Base-by-base conservation (phyloP, 2,329 filamentous ascomycete species). In the Pestalotiopsis sp. region DNA sequence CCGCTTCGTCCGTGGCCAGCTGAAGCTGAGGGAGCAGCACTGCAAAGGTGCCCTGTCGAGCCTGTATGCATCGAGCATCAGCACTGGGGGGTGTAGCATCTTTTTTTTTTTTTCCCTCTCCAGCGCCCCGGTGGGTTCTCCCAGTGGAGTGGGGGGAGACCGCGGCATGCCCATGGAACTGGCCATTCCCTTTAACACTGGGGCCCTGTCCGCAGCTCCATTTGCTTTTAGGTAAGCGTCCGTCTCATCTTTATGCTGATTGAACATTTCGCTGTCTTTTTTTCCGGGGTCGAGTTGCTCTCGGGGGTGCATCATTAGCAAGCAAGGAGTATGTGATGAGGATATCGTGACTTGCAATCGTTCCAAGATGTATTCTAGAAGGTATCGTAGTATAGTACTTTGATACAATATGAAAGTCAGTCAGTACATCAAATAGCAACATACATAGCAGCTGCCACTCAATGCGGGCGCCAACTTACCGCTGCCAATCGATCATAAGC, bases 181-280 rank as follows among this genome's bases (percentile, higher is more conserved):
- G 44, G 17, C 44, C 14, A 52, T 52, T 52, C 20, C 17, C 44
- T 52, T 35, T 52, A 26, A 58, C 56, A 58, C 56, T 35, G 24
- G 56, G 20, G 22, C 56, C 56, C 56, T 14, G 10, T 35, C 56
- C 22, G 20, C 56, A 10, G 17, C 56, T 58, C 56, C 22, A 26
- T 52, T 52, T 52, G 44, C 17, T 52, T 52, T 52, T 52, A 52
- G 44, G 44, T 52, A 52, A 52, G 44, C 44, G 44, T 52, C 44
- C 44, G 44, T 52, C 56, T 52, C 44, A 52, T 52, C 44, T 52
- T 52, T 52, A 52, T 58, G 56, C 56, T 58, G 56, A 38, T 61
- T 35, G 58, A 61, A 35, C 58, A 38, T 39, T 58, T n/a, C 17
- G 24, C 30, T 61, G 26, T 61, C 58, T 61, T 20, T 39, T 61